Evolutionary conservation across 176 grass and related monocot species (phyloP), one percentile per base, ranked within the genome.

Genomic region (maize (Zea mays)): DNA sequence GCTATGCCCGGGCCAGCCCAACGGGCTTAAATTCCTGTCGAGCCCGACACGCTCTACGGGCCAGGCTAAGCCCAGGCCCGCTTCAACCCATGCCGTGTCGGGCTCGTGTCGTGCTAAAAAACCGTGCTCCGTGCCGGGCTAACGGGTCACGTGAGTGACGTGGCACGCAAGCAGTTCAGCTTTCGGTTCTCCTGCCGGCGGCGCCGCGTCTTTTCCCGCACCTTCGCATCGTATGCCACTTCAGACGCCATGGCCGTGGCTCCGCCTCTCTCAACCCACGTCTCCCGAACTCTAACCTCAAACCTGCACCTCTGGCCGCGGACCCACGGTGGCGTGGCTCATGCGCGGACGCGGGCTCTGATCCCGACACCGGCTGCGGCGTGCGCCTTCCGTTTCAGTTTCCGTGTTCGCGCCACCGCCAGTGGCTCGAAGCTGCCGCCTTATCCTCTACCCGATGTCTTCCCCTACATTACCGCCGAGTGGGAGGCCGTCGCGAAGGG

Each of bases 401-500:
- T 33, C 57, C 58, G 40, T 58, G 63, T 67, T 39, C 76, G 42
- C 17, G 60, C 81, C 58, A 55, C 78, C 62, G 16, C 60, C 36
- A 40, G 19, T 67, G 17, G 42, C 16, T 17, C 54, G 17, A 20
- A 20, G n/a, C 6, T 6, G 3, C 62, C 75, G 38, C 63, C 67
- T n/a, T 58, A 82, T 16, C 49, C 81, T 34, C 56, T 89, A 37
- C 3, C 69, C 10, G 72, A 82, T 49, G 62, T 86, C 11, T 43
- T 79, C 34, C 88, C 91, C 44, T 90, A 85, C 72, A 47, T 90
- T 21, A 48, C 78, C 3, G 74, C 73, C 3, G 89, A 95, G 78
- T 95, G 92, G 92, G 42, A 39, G 51, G 38, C 85, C 45, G 68
- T 95, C 35, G 72, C 69, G 1, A 86, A 91, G 84, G 93, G 89